These are phyloP conservation scores for Iberis pinnata DNA, from an alignment of 345 rosid species.

Conservation along the genomic window DNA sequence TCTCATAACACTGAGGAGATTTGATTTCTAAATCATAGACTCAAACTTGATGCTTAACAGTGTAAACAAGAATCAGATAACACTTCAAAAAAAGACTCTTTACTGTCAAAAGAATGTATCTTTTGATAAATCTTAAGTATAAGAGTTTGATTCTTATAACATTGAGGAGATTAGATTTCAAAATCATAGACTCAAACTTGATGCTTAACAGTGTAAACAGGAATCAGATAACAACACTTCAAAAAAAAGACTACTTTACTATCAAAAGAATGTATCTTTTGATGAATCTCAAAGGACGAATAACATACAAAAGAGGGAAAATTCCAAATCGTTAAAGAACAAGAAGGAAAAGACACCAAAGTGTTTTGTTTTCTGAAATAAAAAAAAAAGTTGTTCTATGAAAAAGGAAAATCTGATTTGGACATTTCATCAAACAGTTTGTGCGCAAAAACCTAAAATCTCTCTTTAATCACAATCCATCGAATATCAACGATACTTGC, in stretches of 20 bases:
- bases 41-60: not conserved
- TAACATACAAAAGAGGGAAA: constrained; percentile 12
- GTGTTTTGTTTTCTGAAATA: not conserved
- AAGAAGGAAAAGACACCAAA: constrained; percentile 25
- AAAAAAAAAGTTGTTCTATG: not conserved
- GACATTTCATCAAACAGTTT: constrained; percentile 32
- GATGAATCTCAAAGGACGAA: constrained; percentile 22
- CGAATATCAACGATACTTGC: not conserved
- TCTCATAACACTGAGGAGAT: not conserved
- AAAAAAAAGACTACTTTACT: constrained; percentile 7
- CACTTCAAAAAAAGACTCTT: constrained; percentile 8
- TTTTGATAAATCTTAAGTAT: constrained; percentile 18
- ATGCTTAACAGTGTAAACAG: constrained; percentile 1
- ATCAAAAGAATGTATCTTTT: constrained; percentile 17
- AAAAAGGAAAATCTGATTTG: constrained; percentile 13
- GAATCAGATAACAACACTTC: constrained; percentile 9
- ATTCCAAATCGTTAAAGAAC: constrained; percentile 21
- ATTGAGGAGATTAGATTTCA: too few relatives aligned
- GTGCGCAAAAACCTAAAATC: constrained; percentile 24
- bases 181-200: not conserved
- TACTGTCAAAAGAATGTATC: constrained; percentile 16
- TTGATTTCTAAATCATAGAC: not conserved
- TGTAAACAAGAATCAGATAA: constrained; percentile 10
- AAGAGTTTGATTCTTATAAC: too few relatives aligned
- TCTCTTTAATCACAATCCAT: constrained; percentile 19